Percentiles rank a stretch among this genome's conserved stretches.
phyloP scores from a whole-genome alignment of 176 grass and related monocot genomes.

The Cenchrus purpureus region DNA sequence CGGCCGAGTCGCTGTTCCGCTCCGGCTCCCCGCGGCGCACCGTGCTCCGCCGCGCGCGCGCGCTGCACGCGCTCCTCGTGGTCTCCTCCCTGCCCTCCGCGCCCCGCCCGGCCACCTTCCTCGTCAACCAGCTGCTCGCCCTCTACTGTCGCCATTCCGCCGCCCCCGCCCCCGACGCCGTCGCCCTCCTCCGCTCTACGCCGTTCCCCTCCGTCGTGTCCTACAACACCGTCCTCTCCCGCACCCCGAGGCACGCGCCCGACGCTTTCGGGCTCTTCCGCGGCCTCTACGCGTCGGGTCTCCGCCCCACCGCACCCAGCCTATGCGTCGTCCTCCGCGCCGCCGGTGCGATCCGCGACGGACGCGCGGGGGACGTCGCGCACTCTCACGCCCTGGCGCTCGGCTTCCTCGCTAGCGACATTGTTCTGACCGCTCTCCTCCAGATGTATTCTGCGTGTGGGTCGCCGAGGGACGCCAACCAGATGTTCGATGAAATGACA shows the following conservation, averaged over 20 bases:
- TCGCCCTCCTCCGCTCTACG: slow-evolving; percentile 71
- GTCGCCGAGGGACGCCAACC: slow-evolving; percentile 49
- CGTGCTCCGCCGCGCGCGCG: slow-evolving; percentile 57
- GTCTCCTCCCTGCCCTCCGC: slow-evolving; percentile 47
- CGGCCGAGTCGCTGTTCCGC: slow-evolving; percentile 57
- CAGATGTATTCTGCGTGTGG: slow-evolving; percentile 71
- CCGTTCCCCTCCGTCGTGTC: slow-evolving; percentile 59
- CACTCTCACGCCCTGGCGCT: slow-evolving; percentile 42
- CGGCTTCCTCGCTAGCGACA: slow-evolving; percentile 57
- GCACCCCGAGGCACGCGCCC: slow-evolving; percentile 32
- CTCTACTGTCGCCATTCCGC: slow-evolving; percentile 58
- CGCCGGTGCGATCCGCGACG: slow-evolving; percentile 29
- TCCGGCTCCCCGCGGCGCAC: slow-evolving; percentile 30
- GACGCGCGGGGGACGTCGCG: slow-evolving; percentile 17
- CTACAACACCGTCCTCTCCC: slow-evolving; percentile 82
- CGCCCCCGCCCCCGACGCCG: slow-evolving; percentile 50
- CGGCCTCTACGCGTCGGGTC: slow-evolving; percentile 40
- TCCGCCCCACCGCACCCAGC: slow-evolving; percentile 68
- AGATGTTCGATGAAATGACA: slow-evolving; percentile 68
- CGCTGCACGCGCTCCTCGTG: slow-evolving; percentile 68
- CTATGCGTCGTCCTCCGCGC: slow-evolving; percentile 64
- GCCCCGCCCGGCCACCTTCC: slow-evolving; percentile 50
- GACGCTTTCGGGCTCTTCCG: slow-evolving; percentile 57
- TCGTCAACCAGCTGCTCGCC: slow-evolving; percentile 77
- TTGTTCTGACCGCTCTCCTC: slow-evolving; percentile 72